Conservation (phyloP, 176 grass and related monocot genomes). For the Stipa capillata region DNA sequence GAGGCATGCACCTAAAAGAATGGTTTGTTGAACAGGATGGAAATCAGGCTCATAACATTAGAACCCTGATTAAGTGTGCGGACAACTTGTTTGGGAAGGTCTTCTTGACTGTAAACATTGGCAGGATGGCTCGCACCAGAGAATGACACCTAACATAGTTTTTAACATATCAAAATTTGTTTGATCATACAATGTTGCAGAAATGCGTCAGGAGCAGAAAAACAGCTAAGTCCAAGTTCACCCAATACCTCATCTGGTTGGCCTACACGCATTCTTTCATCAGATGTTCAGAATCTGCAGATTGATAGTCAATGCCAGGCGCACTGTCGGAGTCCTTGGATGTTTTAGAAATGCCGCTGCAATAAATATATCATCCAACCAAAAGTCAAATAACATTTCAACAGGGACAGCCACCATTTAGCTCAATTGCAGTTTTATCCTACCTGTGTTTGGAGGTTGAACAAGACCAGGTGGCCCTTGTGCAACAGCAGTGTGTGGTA, state of each 20-base stretch:
- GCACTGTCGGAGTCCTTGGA: constrained; percentile 72
- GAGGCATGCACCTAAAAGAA: constrained; percentile 74
- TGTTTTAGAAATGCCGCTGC: constrained; percentile 96
- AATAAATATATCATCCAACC: constrained; percentile 8
- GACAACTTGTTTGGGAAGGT: constrained; percentile 82
- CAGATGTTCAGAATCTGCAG: constrained; percentile 95
- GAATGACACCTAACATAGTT: constrained; percentile 67
- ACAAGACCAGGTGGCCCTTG: constrained; percentile 85
- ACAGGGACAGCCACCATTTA: no score
- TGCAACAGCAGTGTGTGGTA: constrained; percentile 72
- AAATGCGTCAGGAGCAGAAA: constrained; percentile 8
- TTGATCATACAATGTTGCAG: background rate
- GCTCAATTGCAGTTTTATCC: constrained; percentile 5
- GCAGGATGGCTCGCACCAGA: constrained; percentile 78
- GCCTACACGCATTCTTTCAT: constrained; percentile 93
- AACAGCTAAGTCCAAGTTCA: background rate
- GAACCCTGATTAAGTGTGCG: constrained; percentile 91
- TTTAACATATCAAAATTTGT: constrained; percentile 9
- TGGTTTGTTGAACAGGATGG: constrained; percentile 88
- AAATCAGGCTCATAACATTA: constrained; percentile 98
- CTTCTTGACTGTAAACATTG: constrained; percentile 93
- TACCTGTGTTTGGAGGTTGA: constrained; percentile 83
- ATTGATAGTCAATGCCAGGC: constrained; percentile 92
- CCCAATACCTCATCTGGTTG: constrained; percentile 87
- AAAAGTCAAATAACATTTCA: constrained; percentile 13